Percentiles rank a stretch among this genome's conserved stretches.
phyloP scores from a whole-genome alignment of 2,329 filamentous ascomycete species.

The Exophiala mesophila region DNA sequence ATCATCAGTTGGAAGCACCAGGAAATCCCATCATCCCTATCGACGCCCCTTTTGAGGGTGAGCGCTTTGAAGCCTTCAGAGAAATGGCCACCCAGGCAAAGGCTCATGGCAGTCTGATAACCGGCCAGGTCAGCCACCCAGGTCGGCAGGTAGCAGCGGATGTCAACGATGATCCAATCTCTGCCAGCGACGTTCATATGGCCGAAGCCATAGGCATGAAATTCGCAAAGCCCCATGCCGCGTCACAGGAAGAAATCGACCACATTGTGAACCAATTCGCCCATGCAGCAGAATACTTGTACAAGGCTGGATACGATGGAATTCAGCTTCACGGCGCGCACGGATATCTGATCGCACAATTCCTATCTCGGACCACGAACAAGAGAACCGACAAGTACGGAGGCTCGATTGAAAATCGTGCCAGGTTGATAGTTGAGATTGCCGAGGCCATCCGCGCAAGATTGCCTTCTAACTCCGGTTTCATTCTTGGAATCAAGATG shows the following conservation, averaged over 20 bases:
- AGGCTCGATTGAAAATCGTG: slow-evolving; percentile 61
- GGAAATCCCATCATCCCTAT: slow-evolving; percentile 58
- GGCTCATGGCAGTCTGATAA: slow-evolving; percentile 52
- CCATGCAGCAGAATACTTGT: slow-evolving; percentile 57
- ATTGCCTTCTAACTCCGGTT: slow-evolving; percentile 27
- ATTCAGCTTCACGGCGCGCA: slow-evolving; percentile 50
- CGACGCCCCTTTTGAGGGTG: slow-evolving; percentile 47
- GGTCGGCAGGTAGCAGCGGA: slow-evolving; percentile 50
- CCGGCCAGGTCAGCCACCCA: slow-evolving; percentile 61
- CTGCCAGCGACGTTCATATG: slow-evolving; percentile 49
- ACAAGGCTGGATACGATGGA: slow-evolving; percentile 58
- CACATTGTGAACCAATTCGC: slow-evolving; percentile 56
- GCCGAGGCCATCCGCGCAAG: slow-evolving; percentile 33
- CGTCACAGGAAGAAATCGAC: slow-evolving; percentile 38
- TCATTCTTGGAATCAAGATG: slow-evolving; percentile 54
- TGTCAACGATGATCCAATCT: slow-evolving; percentile 48
- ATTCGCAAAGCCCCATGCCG: slow-evolving; percentile 35
- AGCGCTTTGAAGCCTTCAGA: slow-evolving; percentile 58
- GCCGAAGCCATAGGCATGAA: slow-evolving; percentile 30
- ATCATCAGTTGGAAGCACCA: slow-evolving; percentile 53
- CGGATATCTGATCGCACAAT: slow-evolving; percentile 55
- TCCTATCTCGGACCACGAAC: slow-evolving; percentile 50
- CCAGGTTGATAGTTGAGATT: slow-evolving; percentile 53
- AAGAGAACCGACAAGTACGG: slow-evolving; percentile 61
- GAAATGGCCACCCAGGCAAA: slow-evolving; percentile 53